A percentile compares a stretch with the other conserved stretches of the same genome.
Conservation (phyloP, 805 yeast genomes). For the Komagataella phaffii region DNA sequence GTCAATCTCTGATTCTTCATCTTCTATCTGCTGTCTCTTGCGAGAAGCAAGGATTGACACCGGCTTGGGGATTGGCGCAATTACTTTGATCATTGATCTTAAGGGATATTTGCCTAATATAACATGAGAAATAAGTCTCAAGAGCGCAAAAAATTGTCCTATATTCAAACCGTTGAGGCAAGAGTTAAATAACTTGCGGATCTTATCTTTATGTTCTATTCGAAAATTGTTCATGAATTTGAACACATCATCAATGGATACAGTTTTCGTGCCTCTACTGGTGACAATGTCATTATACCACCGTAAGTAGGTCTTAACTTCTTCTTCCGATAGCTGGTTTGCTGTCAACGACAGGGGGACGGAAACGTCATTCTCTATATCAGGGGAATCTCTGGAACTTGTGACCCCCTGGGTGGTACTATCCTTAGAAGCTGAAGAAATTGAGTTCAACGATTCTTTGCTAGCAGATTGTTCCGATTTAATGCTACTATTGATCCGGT, state of each 20-base stretch:
- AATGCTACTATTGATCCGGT: slow-evolving; percentile 6
- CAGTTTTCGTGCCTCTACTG: slow-evolving; percentile 52
- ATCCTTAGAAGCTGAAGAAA: neutral
- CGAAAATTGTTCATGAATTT: slow-evolving; percentile 68
- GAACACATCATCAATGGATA: slow-evolving; percentile 68
- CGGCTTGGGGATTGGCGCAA: slow-evolving; percentile 69
- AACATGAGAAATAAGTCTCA: slow-evolving; percentile 69
- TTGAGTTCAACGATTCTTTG: neutral
- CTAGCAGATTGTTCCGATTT: neutral
- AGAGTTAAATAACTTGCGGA: slow-evolving; percentile 34
- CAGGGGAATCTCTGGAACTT: slow-evolving; percentile 8
- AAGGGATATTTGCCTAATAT: slow-evolving; percentile 34
- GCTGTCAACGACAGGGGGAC: slow-evolving; percentile 55
- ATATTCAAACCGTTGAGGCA: slow-evolving; percentile 56
- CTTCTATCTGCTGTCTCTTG: slow-evolving; percentile 36
- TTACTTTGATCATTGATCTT: slow-evolving; percentile 33
- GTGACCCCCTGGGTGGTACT: slow-evolving; percentile 6
- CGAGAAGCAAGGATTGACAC: slow-evolving; percentile 52
- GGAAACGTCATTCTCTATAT: slow-evolving; percentile 19
- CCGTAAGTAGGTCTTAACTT: slow-evolving; percentile 72
- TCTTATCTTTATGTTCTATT: slow-evolving; percentile 34
- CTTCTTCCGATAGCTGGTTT: slow-evolving; percentile 61
- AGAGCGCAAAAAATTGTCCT: slow-evolving; percentile 82
- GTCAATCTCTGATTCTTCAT: slow-evolving; percentile 23
- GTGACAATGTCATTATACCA: slow-evolving; percentile 86